A percentile compares a stretch with the other conserved stretches of the same genome.
Conservation (phyloP, 345 rosid genomes). For the Mallotus nudiflorus region DNA sequence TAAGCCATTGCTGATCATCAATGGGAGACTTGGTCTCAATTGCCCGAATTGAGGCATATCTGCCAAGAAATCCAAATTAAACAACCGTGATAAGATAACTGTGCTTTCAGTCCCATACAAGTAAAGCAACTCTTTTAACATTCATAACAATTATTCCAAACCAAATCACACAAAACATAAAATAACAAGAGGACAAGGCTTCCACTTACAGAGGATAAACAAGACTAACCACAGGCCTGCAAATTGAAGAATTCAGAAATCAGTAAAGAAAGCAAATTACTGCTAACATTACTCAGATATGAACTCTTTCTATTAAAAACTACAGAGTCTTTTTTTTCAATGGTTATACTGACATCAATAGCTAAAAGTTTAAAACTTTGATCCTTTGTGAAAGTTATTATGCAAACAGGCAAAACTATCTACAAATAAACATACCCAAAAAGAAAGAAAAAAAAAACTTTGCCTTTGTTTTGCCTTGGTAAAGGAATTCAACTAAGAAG, state of each 20-base stretch:
- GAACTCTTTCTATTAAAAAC: too few species aligned
- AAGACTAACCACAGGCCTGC: conserved; percentile 93
- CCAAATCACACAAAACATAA: not conserved
- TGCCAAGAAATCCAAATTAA: conserved; percentile 27
- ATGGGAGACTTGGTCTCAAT: conserved; percentile 79
- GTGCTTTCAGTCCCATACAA: not conserved
- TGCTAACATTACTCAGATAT: too few species aligned
- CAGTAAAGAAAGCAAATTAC: not conserved
- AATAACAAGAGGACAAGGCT: not conserved
- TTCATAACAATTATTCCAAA: not conserved
- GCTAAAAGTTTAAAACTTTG: not conserved
- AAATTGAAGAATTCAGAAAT: conserved; percentile 21
- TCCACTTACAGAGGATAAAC: conserved; percentile 88
- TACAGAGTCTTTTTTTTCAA: too few species aligned
- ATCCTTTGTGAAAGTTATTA: too few species aligned
- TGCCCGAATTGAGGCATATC: conserved; percentile 84
- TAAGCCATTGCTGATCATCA: conserved; percentile 94
- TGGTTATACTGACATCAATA: not conserved
- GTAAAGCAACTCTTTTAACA: not conserved
- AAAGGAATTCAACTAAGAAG: too few species aligned
- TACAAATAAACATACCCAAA: too few species aligned
- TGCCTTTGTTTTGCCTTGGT: too few species aligned
- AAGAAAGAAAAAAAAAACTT: too few species aligned
- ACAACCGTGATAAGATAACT: conserved; percentile 17
- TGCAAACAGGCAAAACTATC: too few species aligned